Conservation (phyloP, 2,329 filamentous ascomycete species). For the Exserohilum rostratum region DNA sequence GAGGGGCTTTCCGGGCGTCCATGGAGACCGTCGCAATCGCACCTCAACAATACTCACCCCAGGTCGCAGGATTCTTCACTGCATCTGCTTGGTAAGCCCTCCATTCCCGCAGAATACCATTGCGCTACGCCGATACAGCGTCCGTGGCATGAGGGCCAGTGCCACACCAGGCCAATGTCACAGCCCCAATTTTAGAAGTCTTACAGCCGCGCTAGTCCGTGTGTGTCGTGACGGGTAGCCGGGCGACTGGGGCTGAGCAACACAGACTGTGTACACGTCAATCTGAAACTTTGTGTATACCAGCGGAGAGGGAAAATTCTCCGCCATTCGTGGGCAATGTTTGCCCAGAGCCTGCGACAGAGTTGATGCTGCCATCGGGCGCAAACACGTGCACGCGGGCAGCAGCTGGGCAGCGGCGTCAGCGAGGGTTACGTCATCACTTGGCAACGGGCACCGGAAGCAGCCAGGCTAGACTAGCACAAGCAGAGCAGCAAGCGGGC, state of each 20-base stretch:
- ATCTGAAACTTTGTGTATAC: neutral
- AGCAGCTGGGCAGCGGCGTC: no score
- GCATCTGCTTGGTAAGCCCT: neutral
- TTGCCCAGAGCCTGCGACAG: no score
- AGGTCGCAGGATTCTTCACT: neutral
- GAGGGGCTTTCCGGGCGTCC: no score
- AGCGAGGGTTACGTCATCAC: constrained; percentile 34
- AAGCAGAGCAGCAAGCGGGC: constrained; percentile 15
- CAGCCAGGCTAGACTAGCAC: neutral
- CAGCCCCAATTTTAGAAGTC: constrained; percentile 11
- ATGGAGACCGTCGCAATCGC: no score
- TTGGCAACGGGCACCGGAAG: constrained; percentile 19
- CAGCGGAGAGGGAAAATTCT: neutral
- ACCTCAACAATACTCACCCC: no score
- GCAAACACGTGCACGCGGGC: no score
- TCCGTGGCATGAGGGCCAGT: neutral
- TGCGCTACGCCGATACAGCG: neutral
- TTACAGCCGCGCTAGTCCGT: constrained; percentile 17
- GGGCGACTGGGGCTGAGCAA: neutral
- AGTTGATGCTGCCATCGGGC: no score
- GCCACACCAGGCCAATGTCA: neutral
- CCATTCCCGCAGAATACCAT: neutral
- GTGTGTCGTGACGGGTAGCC: constrained; percentile 12
- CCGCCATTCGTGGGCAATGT: no score
- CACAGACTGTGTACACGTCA: constrained; percentile 11